Percentiles rank a stretch among this genome's conserved stretches.
Conservation (phyloP, 139 green algal genomes). For the Closterium sp. region DNA sequence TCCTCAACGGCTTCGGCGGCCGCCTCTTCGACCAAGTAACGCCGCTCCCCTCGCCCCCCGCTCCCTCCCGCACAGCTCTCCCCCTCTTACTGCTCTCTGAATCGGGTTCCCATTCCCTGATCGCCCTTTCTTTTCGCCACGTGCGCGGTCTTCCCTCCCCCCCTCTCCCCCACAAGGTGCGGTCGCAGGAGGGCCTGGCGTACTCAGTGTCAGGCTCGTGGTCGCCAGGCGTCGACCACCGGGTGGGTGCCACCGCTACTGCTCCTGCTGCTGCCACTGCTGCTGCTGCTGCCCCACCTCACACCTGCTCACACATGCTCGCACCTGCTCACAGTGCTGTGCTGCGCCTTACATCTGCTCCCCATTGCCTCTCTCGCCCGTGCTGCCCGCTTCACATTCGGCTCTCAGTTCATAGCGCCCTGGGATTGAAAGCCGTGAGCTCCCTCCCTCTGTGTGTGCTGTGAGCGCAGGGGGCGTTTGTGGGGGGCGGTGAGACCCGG, state of each 20-base stretch:
- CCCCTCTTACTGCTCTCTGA: no score
- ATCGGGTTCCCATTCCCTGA: no score
- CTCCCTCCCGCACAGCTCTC: not conserved
- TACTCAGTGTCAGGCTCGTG: slow-evolving; percentile 42
- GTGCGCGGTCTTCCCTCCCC: no score
- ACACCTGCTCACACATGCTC: no score
- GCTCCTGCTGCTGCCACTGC: not conserved
- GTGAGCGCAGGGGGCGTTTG: slow-evolving; percentile 24
- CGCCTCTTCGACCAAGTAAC: slow-evolving; percentile 48
- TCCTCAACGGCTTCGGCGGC: slow-evolving; percentile 53
- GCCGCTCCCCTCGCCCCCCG: not conserved
- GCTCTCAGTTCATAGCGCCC: not conserved
- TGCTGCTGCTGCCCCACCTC: no score
- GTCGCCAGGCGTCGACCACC: slow-evolving; percentile 26
- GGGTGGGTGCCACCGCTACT: slow-evolving; percentile 1
- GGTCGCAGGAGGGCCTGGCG: slow-evolving; percentile 39
- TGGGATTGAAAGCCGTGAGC: not conserved
- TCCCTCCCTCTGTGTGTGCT: not conserved
- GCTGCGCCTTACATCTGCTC: not conserved
- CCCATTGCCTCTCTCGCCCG: no score
- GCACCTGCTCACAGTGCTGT: no score
- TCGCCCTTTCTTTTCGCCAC: no score
- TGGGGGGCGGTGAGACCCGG: slow-evolving; percentile 32
- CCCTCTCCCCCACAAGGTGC: slow-evolving; percentile 13
- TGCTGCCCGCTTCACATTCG: not conserved